Conservation (phyloP, 2,329 filamentous ascomycete species). For the Epichloe festucae region DNA sequence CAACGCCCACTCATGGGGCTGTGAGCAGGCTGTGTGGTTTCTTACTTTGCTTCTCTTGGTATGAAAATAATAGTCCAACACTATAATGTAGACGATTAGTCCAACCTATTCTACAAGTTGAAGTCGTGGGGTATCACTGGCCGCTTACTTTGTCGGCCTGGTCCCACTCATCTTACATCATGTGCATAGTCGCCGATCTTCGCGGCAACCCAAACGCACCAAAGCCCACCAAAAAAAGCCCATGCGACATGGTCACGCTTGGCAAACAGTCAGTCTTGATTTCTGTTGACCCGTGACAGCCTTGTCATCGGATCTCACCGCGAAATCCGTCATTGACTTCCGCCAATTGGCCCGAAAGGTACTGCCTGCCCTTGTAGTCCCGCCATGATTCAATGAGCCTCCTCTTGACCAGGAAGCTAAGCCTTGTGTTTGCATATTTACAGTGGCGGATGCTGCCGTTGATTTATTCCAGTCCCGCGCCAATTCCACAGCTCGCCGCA, state of each 20-base stretch:
- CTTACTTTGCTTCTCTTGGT: too few relatives aligned
- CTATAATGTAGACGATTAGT: too few relatives aligned
- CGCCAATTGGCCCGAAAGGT: too few relatives aligned
- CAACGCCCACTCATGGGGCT: background rate
- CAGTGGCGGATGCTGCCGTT: background rate
- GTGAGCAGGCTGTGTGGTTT: too few relatives aligned
- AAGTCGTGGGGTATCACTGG: slow-evolving; percentile 2
- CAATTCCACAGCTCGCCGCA: slow-evolving; percentile 15
- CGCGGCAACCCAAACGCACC: background rate
- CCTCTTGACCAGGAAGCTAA: background rate
- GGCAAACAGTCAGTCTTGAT: background rate
- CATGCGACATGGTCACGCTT: background rate
- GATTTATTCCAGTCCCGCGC: slow-evolving; percentile 3
- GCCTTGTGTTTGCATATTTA: background rate
- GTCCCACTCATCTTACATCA: background rate
- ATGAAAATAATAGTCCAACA: too few relatives aligned
- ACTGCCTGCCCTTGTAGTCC: too few relatives aligned
- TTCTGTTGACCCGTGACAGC: background rate
- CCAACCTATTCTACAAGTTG: too few relatives aligned
- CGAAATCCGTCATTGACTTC: background rate
- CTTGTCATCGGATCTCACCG: background rate
- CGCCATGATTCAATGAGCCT: background rate
- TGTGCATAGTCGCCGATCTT: slow-evolving; percentile 1
- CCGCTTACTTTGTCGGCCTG: background rate
- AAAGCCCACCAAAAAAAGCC: too few relatives aligned